These are phyloP conservation scores for Elsinoe ampelina DNA, from an alignment of 2,329 filamentous ascomycete species.

Conservation along the genomic window DNA sequence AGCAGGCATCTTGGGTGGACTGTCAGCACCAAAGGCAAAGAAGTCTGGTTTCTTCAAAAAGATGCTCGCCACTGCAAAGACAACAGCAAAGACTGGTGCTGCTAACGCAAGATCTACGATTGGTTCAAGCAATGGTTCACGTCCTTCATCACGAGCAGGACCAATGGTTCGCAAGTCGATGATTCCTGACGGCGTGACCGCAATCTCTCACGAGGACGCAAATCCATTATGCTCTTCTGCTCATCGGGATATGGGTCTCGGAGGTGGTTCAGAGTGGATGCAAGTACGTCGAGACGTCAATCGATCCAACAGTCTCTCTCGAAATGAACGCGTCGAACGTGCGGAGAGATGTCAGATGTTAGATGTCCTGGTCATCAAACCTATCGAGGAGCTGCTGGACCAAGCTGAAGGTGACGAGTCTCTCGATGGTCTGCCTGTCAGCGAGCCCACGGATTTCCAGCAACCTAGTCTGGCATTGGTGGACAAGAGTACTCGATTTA, in stretches of 20 bases:
- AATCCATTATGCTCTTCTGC: constrained; percentile 26
- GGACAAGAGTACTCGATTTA: constrained; percentile 90
- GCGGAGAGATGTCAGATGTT: constrained; percentile 90
- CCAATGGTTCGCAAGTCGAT: constrained; percentile 38
- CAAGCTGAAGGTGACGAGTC: constrained; percentile 84
- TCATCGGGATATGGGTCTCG: constrained; percentile 62
- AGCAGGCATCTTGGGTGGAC: constrained; percentile 64
- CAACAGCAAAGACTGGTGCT: constrained; percentile 60
- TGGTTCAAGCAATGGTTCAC: constrained; percentile 43
- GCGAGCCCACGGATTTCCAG: constrained; percentile 71
- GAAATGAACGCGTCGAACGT: constrained; percentile 75
- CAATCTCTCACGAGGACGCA: constrained; percentile 44
- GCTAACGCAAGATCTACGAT: constrained; percentile 83
- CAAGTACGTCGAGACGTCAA: constrained; percentile 94
- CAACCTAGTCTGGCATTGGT: constrained; percentile 65
- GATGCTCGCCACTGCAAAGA: constrained; percentile 88
- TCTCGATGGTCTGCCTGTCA: constrained; percentile 73
- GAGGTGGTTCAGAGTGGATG: constrained; percentile 73
- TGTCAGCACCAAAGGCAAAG: constrained; percentile 64
- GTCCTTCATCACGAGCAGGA: constrained; percentile 30
- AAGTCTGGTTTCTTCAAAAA: constrained; percentile 85
- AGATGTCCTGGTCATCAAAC: constrained; percentile 77
- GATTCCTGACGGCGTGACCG: constrained; percentile 40
- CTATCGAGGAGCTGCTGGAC: constrained; percentile 80
- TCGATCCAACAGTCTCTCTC: constrained; percentile 83